phyloP scores from a whole-genome alignment of 495 filamentous ascomycete species.

The Pyrenula massariospora region DNA sequence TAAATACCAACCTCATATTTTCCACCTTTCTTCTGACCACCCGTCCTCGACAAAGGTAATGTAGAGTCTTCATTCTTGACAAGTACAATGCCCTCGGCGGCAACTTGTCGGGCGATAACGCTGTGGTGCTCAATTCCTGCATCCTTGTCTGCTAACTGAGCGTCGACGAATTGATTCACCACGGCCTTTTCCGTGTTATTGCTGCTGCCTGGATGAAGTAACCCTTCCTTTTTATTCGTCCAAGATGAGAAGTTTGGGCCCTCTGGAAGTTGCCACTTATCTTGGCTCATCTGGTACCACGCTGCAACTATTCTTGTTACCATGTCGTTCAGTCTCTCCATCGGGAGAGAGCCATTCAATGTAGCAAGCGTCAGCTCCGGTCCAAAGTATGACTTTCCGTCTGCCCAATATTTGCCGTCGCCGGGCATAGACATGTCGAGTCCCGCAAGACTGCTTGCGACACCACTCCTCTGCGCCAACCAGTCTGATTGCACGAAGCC shows the following conservation, averaged over 20 bases:
- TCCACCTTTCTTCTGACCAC: conserved; percentile 24
- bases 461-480: conserved; percentile 78
- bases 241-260: conserved; percentile 89
- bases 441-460: conserved; percentile 68
- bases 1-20: conserved; percentile 62
- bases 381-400: conserved; percentile 76
- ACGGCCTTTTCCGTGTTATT: conserved; percentile 37
- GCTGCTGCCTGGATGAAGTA: conserved; percentile 55
- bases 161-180: conserved; percentile 71
- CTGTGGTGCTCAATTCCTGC: conserved; percentile 48
- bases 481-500: conserved; percentile 91
- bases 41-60: conserved; percentile 49
- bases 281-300: conserved; percentile 86
- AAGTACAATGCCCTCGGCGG: conserved; percentile 74
- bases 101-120: conserved; percentile 56
- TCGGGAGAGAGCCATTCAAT: conserved; percentile 72
- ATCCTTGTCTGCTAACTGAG: conserved; percentile 21
- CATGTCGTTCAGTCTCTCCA: conserved; percentile 87
- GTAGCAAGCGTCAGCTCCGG: conserved; percentile 62
- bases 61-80: conserved; percentile 62
- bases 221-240: conserved; percentile 59
- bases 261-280: conserved; percentile 45
- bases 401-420: conserved; percentile 65
- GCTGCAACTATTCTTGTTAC: conserved; percentile 79
- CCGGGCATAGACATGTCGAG: conserved; percentile 96